These are phyloP conservation scores for Suzukiozyma palmioleophila DNA, from an alignment of 1,139 yeast species.

Conservation along the genomic window DNA sequence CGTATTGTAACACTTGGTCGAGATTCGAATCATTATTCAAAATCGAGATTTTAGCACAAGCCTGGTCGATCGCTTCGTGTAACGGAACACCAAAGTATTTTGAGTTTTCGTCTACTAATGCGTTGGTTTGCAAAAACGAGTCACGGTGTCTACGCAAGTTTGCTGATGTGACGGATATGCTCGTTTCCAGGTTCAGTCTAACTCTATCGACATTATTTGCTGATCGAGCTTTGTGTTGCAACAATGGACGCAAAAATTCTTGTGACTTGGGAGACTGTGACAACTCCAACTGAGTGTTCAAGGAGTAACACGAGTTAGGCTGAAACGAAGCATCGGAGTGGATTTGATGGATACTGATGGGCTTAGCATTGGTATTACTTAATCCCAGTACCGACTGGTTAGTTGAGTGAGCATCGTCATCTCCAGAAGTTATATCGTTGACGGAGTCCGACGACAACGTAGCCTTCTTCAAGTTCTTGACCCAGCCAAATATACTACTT, in stretches of 20 bases:
- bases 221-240: conserved; percentile 48
- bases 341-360: conserved; percentile 7
- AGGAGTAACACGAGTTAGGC: conserved; percentile 1
- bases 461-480: conserved; percentile 40
- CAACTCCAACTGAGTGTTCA: conserved; percentile 1
- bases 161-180: conserved; percentile 30
- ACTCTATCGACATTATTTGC: conserved; percentile 43
- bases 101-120: conserved; percentile 44
- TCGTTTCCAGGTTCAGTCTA: conserved; percentile 14
- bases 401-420: conserved; percentile 21
- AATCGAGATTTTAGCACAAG: conserved; percentile 70
- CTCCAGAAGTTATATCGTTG: conserved; percentile 31
- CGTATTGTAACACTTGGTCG: conserved; percentile 62
- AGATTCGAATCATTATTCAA: conserved; percentile 44
- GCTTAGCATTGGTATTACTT: conserved; percentile 4
- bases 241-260: conserved; percentile 43
- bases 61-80: conserved; percentile 63
- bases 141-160: conserved; percentile 54
- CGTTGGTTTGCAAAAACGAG: conserved; percentile 45
- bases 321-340: conserved; percentile 5
- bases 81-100: conserved; percentile 84
- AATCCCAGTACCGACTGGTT: not conserved
- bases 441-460: conserved; percentile 39
- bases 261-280: conserved; percentile 13
- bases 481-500: conserved; percentile 45